These are phyloP conservation scores for Penicillium sclerotigenum DNA, from an alignment of 2,329 filamentous ascomycete species.

Conservation along the genomic window DNA sequence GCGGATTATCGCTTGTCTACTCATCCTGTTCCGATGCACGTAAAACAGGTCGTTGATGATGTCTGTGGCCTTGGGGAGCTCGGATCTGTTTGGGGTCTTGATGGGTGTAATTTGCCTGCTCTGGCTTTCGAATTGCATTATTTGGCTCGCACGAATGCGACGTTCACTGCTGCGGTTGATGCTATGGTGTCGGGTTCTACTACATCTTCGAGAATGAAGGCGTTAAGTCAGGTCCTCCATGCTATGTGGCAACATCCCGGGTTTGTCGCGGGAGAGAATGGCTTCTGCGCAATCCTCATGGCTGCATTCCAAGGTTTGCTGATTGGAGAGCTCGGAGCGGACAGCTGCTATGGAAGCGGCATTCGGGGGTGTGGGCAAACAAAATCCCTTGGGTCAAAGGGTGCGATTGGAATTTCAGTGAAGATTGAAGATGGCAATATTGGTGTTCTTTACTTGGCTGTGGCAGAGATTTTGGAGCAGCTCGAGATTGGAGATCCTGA, in stretches of 20 bases:
- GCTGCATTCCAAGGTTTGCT: constrained; percentile 35
- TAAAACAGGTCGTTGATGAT: constrained; percentile 40
- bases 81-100: constrained; percentile 43
- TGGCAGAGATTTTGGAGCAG: constrained; percentile 47
- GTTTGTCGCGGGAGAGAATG: constrained; percentile 45
- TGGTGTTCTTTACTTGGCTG: constrained; percentile 44
- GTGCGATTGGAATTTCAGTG: constrained; percentile 45
- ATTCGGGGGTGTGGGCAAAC: constrained; percentile 42
- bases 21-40: constrained; percentile 42
- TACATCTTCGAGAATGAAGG: constrained; percentile 25
- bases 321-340: constrained; percentile 51
- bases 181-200: too few species aligned
- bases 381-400: constrained; percentile 34
- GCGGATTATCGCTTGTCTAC: constrained; percentile 36
- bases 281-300: constrained; percentile 51
- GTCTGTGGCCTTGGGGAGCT: constrained; percentile 29
- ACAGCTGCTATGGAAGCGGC: constrained; percentile 50
- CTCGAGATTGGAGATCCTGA: constrained; percentile 39
- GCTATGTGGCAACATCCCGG: constrained; percentile 47
- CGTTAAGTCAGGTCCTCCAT: constrained; percentile 39
- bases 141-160: constrained; percentile 38
- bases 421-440: constrained; percentile 52
- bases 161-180: constrained; percentile 37
- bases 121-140: constrained; percentile 42
- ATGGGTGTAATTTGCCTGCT: constrained; percentile 50